These are phyloP conservation scores for Trichoderma atroviride DNA, from an alignment of 2,329 filamentous ascomycete genomes.

Conservation along the genomic window DNA sequence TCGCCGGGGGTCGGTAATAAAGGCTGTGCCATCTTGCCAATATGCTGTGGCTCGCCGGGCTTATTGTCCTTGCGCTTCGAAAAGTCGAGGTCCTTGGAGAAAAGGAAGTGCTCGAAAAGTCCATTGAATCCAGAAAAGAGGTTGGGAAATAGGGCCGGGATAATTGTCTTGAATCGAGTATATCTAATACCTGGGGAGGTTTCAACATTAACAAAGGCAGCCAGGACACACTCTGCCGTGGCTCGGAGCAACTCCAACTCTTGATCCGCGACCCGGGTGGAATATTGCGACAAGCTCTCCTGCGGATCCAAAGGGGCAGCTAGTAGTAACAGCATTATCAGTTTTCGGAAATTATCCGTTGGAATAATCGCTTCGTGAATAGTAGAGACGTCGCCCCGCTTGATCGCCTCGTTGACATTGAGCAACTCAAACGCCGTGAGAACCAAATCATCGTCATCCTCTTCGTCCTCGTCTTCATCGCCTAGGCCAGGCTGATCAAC, in stretches of 20 bases:
- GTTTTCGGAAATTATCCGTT: constrained; percentile 69
- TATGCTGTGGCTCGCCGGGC: constrained; percentile 25
- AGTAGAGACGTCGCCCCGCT: constrained; percentile 52
- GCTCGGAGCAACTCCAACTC: constrained; percentile 61
- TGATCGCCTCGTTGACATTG: constrained; percentile 64
- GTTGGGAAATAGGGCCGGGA: constrained; percentile 64
- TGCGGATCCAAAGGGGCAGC: constrained; percentile 66
- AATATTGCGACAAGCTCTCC: constrained; percentile 65
- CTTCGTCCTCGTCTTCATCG: constrained; percentile 49
- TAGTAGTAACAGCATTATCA: constrained; percentile 71
- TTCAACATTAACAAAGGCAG: constrained; percentile 67
- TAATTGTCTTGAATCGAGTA: constrained; percentile 60
- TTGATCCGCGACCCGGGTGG: constrained; percentile 56
- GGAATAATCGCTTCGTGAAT: constrained; percentile 70
- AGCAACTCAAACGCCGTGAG: constrained; percentile 70
- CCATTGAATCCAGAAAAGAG: constrained; percentile 69
- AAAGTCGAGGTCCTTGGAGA: constrained; percentile 71
- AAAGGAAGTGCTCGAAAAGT: constrained; percentile 75
- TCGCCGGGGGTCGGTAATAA: constrained; percentile 56
- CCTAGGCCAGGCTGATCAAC: constrained; percentile 51
- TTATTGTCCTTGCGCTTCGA: constrained; percentile 51
- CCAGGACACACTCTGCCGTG: constrained; percentile 66
- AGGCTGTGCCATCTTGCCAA: constrained; percentile 46
- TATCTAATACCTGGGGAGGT: constrained; percentile 65
- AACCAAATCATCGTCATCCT: constrained; percentile 65